phyloP scores from a whole-genome alignment of 345 rosid species.

The Aurinia saxatilis region DNA sequence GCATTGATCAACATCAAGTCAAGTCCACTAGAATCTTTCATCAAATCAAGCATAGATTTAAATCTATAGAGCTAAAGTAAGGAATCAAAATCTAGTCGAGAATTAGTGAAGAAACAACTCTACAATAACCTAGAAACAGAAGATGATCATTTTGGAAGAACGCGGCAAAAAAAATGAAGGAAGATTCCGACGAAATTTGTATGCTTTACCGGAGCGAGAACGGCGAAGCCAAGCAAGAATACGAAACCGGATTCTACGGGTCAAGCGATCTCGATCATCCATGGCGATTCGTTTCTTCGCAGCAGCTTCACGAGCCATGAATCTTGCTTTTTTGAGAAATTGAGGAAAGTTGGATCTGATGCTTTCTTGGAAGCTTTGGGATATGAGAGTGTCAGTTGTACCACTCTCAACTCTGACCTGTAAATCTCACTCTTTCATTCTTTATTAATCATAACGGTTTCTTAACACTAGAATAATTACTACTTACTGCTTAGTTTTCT shows the following conservation, averaged over 20 bases:
- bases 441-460: background rate
- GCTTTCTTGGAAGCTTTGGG: conserved; percentile 25
- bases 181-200: background rate
- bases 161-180: background rate
- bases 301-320: background rate
- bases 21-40: too few species aligned
- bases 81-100: background rate
- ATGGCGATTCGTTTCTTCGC: conserved; percentile 10
- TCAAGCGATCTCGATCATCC: conserved; percentile 37
- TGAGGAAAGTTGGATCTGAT: conserved; percentile 27
- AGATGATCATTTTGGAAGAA: background rate
- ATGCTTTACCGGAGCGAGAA: conserved; percentile 54
- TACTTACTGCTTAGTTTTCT: too few species aligned
- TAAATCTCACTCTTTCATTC: background rate
- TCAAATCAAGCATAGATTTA: too few species aligned
- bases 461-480: too few species aligned
- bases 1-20: too few species aligned
- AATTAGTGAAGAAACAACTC: conserved; percentile 1
- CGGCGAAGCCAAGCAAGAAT: conserved; percentile 67
- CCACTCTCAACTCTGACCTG: conserved; percentile 15
- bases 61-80: background rate
- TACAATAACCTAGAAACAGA: background rate
- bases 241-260: conserved; percentile 49
- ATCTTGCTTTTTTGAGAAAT: conserved; percentile 2
- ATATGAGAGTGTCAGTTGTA: conserved; percentile 18